Base-by-base conservation (phyloP, 2,329 filamentous ascomycete genomes). In the Botrytis squamosa region DNA sequence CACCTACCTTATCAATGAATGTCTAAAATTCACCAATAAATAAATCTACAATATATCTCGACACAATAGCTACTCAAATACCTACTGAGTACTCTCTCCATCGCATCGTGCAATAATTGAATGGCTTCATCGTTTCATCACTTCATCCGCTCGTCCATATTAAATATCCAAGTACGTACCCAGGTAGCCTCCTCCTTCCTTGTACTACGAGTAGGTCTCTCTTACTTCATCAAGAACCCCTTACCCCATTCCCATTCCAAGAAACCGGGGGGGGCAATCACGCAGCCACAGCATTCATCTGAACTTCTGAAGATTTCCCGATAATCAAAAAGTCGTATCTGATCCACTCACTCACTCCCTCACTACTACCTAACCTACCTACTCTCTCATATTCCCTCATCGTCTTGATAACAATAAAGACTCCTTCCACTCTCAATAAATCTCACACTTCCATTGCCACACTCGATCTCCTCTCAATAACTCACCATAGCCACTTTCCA, bases 251-350 rank as follows among this genome's bases (percentile, higher is more conserved):
- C 49, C 55, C 65, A 49, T 66, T 42, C 63, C 42, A 52, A 52
- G 70, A 63, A 60, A 52, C 55, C 52, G n/a, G 52, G 52, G 49
- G 59, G 63, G 64, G 36, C 44, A 63, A 71, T 67, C 74, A 75
- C 75, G 63, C 68, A 71, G 55, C 69, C 71, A 52, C 40, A 77
- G 44, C 55, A 29, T 71, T 65, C 57, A 52, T 71, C 57, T 64
- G 52, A 57, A 57, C 52, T 57, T 18, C 52, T 57, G 33, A 71
- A 52, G 42, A 70, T 70, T 63, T 44, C 68, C 68, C 20, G 38
- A 70, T 64, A n/a, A 52, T 52, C 64, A 52, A 38, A 46, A 55
- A 55, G 36, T 68, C 65, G 20, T 68, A 68, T 67, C 64, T 18
- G 64, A 67, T 67, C 64, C 64, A 67, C 52, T 33, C 46, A 14